Evolutionary conservation across 192 early-diverging fungal species (phyloP), one percentile per base, ranked within the genome.

Genomic region (Coemansia sp.): DNA sequence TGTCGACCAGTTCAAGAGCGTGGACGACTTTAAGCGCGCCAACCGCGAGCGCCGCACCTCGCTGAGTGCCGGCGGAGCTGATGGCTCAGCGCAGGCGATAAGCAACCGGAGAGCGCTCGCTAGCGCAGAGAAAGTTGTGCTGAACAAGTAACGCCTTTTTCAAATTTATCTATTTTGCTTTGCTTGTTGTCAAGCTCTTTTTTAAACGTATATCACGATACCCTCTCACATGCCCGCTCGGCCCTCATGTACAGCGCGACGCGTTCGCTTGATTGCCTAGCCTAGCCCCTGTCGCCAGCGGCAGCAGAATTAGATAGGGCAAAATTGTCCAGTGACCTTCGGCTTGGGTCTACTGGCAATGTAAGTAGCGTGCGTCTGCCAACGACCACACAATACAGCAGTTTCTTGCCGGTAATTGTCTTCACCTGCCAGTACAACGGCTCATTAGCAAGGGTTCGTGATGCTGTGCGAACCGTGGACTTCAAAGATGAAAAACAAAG

Each of bases 1-100:
- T n/a, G 64, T 93, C 62, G 84, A 84, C 40, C 81, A 82, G 77
- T 92, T 87, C 85, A 88, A 88, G 84, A 80, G 84, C 36, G 62
- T 83, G 10, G 84, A 88, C 34, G 86, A 87, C 53, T 90, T 87
- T 72, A 81, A 85, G 70, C 67, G 72, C 53, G 78, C 72, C 39
- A 81, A 75, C 34, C 68, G 69, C 29, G 72, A 83, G 31, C 71
- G 75, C 21, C 80, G 75, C 60, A 68, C 42, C 44, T 83, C 80
- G 62, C 54, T 67, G 27, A 60, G 34, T 36, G 59, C 74, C 5
- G 59, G 51, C 35, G 64, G 60, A 5, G 34, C 24, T 33, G 67
- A 54, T 53, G 37, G 45, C 61, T 36, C 41, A 54, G 61, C 57
- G 36, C 79, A 73, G 74, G 64, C 61, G 16, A 64, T 64, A 48